These are phyloP conservation scores for Lactarius tabidus DNA, from an alignment of 768 basidiomycete species.

Conservation along the genomic window DNA sequence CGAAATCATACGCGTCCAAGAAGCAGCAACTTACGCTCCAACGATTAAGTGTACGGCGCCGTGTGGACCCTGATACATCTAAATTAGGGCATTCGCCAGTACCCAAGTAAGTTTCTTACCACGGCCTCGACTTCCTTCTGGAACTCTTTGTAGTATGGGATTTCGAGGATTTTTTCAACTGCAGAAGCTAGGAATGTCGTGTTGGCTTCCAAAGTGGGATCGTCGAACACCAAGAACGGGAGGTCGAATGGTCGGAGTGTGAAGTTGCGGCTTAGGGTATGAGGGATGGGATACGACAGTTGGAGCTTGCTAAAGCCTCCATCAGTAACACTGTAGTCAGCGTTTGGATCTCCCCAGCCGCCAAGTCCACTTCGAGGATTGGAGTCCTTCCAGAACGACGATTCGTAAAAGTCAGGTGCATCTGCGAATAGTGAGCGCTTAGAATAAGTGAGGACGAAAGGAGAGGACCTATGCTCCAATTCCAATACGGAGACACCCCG, in stretches of 20 bases:
- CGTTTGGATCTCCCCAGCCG: constrained; percentile 29
- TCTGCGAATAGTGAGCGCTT: constrained; percentile 20
- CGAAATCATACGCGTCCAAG: background rate
- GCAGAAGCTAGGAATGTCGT: constrained; percentile 29
- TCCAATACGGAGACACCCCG: constrained; percentile 30
- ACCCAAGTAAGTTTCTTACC: constrained; percentile 21
- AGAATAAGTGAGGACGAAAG: background rate
- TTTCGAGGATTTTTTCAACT: constrained; percentile 29
- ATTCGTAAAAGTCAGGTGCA: constrained; percentile 26
- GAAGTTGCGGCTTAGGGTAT: constrained; percentile 35
- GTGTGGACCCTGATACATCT: constrained; percentile 31
- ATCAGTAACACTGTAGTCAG: constrained; percentile 27
- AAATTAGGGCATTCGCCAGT: background rate
- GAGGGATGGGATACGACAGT: constrained; percentile 34
- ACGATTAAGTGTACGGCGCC: constrained; percentile 33
- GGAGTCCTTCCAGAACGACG: constrained; percentile 27
- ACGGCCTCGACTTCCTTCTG: constrained; percentile 32
- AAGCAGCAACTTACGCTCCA: constrained; percentile 29
- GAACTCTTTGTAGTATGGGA: constrained; percentile 33
- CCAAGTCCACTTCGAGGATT: constrained; percentile 29
- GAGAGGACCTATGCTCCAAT: constrained; percentile 30
- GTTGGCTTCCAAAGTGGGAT: constrained; percentile 29
- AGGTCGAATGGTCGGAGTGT: constrained; percentile 32
- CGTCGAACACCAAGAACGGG: constrained; percentile 20
- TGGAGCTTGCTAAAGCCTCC: constrained; percentile 32